Conservation (phyloP, 176 grass and related monocot genomes). For the Ananas comosus region DNA sequence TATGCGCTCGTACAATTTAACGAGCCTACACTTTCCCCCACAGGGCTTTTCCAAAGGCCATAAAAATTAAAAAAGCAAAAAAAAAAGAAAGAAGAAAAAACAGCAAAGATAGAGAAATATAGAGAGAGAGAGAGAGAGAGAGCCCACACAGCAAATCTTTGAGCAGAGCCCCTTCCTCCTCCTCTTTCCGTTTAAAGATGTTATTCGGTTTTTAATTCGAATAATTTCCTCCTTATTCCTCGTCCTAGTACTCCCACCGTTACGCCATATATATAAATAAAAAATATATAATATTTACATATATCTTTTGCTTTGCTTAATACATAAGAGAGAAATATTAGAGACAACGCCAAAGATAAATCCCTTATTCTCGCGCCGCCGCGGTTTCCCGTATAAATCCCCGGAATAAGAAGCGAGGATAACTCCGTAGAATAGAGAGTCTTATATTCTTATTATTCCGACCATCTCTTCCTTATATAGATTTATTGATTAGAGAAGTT, state of each 20-base stretch:
- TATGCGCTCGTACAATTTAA: not conserved
- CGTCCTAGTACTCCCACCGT: not conserved
- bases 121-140: too few species aligned
- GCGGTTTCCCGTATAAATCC: too few species aligned
- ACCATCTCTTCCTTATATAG: not conserved
- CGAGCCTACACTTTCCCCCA: not conserved
- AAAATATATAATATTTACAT: too few species aligned
- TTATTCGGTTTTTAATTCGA: not conserved
- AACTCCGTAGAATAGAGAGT: too few species aligned
- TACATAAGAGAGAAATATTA: not conserved
- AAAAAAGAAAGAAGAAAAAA: not conserved
- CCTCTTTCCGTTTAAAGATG: not conserved
- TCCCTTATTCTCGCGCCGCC: too few species aligned
- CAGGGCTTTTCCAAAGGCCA: not conserved
- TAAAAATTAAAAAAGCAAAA: not conserved
- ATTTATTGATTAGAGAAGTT: not conserved
- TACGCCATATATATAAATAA: not conserved
- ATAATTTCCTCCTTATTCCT: not conserved
- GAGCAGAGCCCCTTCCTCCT: not conserved
- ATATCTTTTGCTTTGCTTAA: not conserved
- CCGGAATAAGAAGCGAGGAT: too few species aligned
- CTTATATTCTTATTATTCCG: not conserved
- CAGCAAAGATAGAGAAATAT: not conserved
- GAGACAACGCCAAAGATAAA: too few species aligned
- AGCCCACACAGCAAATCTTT: not conserved